Base-by-base conservation (phyloP, 208 protist genomes). In the Willaertia magna region DNA sequence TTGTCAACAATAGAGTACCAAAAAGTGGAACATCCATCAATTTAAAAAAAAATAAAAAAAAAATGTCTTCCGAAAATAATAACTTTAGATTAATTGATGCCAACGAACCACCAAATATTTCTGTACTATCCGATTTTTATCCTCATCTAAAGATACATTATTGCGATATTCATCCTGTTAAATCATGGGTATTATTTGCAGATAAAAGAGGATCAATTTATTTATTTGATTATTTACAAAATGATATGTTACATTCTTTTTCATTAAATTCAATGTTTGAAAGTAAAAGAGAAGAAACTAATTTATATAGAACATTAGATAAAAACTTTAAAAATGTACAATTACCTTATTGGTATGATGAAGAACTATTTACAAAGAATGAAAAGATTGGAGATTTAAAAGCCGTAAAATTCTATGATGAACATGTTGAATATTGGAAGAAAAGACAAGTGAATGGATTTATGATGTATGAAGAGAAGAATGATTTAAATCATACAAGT, bases 311-410 rank as follows among this genome's bases (percentile, higher is more conserved):
- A 52, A 55, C 43, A 14, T n/a, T 83, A 39, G 78, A 83, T 46
- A 49, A 42, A n/a, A 83, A 55, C 42, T 83, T 46, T 55, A 83
- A 83, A 4, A 83, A 83, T 40, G 30, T 83, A 6, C 18, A 40
- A 55, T n/a, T 83, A 22, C 78, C 78, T 4, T 40, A 83, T 51
- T 81, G 76, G 46, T 83, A 83, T 26, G 78, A 83, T 55, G 78
- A 83, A 42, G 16, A 48, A 30, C 2, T 79, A 79, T 55, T 83
- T n/a, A 7, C n/a, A 55, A 67, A 67, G 55, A 67, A 67, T 67
- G 46, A 83, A 43, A 83, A 83, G 34, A 22, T 83, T 49, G 78
- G 78, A 44, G 78, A 83, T 42, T 46, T 83, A 9, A 55, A 83
- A 42, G 22, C 22, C 2, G 34, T 83, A 22, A 30, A 40, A 83